phyloP scores from a whole-genome alignment of 208 protist genomes.

The Leishmania braziliensis region DNA sequence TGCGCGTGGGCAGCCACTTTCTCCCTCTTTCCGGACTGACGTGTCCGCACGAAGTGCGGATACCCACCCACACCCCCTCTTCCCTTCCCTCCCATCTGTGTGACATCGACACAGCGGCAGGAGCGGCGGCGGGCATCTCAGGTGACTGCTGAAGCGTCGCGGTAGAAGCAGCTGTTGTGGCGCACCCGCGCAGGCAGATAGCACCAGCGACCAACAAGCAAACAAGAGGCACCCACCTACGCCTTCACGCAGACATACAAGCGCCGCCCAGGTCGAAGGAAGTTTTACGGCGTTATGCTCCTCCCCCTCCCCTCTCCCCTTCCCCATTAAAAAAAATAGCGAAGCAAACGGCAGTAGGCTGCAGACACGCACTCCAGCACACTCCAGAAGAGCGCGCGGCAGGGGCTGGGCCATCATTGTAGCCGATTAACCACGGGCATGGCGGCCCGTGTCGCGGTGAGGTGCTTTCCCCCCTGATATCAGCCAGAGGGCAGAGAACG shows the following conservation, averaged over 20 bases:
- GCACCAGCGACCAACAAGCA: background rate
- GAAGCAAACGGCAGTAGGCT: background rate
- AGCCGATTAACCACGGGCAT: background rate
- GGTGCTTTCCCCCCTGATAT: background rate
- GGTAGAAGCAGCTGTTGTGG: background rate
- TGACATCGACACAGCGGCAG: background rate
- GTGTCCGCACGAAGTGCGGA: background rate
- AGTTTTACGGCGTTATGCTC: background rate
- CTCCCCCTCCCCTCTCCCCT: background rate
- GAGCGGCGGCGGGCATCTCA: background rate
- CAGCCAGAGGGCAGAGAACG: background rate
- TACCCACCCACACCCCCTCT: background rate
- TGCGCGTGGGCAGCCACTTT: background rate
- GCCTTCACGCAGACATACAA: background rate
- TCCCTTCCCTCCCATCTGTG: background rate
- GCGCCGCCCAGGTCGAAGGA: background rate
- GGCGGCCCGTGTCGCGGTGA: background rate
- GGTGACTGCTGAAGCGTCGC: background rate
- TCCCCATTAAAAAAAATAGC: background rate
- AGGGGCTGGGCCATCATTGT: background rate
- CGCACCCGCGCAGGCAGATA: background rate
- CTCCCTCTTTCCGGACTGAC: background rate
- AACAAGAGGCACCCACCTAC: background rate
- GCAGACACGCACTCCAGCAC: background rate
- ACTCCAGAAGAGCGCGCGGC: background rate